Evolutionary conservation across 768 basidiomycete genomes (phyloP).

Genomic region (Hypholoma fasciculare): DNA sequence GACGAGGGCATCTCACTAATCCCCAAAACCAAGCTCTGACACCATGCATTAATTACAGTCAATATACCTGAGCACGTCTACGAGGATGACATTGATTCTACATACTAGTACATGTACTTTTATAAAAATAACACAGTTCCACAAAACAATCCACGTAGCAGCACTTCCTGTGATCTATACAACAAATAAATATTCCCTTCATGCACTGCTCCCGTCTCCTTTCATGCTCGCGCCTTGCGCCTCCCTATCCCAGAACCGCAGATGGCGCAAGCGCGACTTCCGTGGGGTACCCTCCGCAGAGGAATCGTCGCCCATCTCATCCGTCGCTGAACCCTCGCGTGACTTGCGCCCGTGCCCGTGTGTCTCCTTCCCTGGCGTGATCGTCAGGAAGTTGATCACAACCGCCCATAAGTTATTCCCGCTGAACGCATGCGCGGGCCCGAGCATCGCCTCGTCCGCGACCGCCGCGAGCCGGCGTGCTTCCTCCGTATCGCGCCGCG

Average conservation of each 20-base stretch:
- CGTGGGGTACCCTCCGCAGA: not conserved
- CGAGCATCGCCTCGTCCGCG: conserved; percentile 66
- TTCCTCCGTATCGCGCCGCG: conserved; percentile 84
- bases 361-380: conserved; percentile 43
- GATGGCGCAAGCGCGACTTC: not conserved
- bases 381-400: conserved; percentile 63
- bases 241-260: not conserved
- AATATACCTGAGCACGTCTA: not conserved
- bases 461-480: conserved; percentile 71
- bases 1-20: conserved; percentile 43
- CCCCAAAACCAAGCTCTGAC: conserved; percentile 32
- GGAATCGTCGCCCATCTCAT: not conserved
- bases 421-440: conserved; percentile 57
- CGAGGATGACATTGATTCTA: not conserved
- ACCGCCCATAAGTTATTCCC: conserved; percentile 75
- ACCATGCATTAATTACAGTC: not conserved
- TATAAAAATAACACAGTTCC: too few relatives aligned
- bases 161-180: not conserved
- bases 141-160: not conserved
- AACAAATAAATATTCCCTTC: not conserved
- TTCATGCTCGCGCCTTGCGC: not conserved
- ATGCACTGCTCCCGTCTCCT: not conserved
- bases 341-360: not conserved
- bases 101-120: not conserved
- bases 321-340: not conserved